These are phyloP conservation scores for Myxozyma mucilagina DNA, from an alignment of 805 yeast species.

Conservation along the genomic window DNA sequence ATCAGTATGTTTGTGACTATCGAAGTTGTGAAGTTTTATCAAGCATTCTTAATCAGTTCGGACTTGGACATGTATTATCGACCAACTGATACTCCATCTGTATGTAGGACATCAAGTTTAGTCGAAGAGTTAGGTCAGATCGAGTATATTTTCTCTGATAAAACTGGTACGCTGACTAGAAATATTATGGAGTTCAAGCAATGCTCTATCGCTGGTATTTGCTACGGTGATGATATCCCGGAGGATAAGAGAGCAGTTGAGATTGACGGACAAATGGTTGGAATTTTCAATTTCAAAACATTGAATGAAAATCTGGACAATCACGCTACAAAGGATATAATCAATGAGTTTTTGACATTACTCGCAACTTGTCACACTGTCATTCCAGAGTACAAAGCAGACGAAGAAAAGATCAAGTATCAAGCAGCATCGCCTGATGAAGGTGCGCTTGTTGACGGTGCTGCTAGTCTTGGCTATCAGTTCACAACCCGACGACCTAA, in stretches of 20 bases:
- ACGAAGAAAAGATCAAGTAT: slow-evolving; percentile 61
- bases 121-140: slow-evolving; percentile 98
- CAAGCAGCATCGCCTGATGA: slow-evolving; percentile 99
- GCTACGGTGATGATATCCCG: slow-evolving; percentile 85
- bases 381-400: slow-evolving; percentile 75
- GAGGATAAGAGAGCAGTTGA: slow-evolving; percentile 78
- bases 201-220: slow-evolving; percentile 88
- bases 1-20: slow-evolving; percentile 92
- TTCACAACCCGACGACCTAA: slow-evolving; percentile 85
- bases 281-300: slow-evolving; percentile 70
- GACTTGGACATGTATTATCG: slow-evolving; percentile 92
- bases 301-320: slow-evolving; percentile 41
- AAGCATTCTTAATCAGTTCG: slow-evolving; percentile 88
- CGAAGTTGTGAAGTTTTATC: slow-evolving; percentile 92
- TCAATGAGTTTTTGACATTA: slow-evolving; percentile 77
- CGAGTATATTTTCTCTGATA: slow-evolving; percentile 93
- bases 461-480: slow-evolving; percentile 80
- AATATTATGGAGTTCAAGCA: slow-evolving; percentile 96
- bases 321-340: slow-evolving; percentile 38
- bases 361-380: slow-evolving; percentile 96
- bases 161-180: slow-evolving; percentile 94
- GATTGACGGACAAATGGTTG: slow-evolving; percentile 78
- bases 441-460: slow-evolving; percentile 97
- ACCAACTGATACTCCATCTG: slow-evolving; percentile 88
- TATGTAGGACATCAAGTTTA: slow-evolving; percentile 89